Evolutionary conservation across 768 basidiomycete genomes (phyloP).

Genomic region (Trametes villosa): DNA sequence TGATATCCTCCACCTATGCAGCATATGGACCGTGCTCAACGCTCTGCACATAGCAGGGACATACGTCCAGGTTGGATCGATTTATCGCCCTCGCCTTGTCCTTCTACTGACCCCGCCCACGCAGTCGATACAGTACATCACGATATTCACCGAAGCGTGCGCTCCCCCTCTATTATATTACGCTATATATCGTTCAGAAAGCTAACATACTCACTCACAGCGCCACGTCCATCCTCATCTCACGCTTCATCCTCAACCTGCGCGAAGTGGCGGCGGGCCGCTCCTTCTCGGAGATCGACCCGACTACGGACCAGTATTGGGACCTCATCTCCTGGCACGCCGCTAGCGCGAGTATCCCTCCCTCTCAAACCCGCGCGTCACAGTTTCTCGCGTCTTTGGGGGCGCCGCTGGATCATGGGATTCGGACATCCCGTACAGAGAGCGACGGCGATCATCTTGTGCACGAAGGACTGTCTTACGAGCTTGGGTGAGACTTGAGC

Average conservation of each 20-base stretch:
- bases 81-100: too few species aligned
- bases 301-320: too few species aligned
- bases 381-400: too few species aligned
- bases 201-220: not conserved
- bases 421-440: too few species aligned
- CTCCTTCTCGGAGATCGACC: too few species aligned
- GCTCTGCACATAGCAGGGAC: conserved; percentile 14
- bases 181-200: not conserved
- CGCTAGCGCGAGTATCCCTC: too few species aligned
- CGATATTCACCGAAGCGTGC: conserved; percentile 13
- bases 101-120: not conserved
- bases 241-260: conserved; percentile 16
- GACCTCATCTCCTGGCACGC: too few species aligned
- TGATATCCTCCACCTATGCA: not conserved
- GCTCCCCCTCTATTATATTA: not conserved
- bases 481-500: too few species aligned
- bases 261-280: conserved; percentile 6
- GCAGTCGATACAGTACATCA: conserved; percentile 7
- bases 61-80: conserved; percentile 5
- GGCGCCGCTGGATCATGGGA: too few species aligned
- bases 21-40: conserved; percentile 15
- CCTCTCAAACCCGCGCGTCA: too few species aligned
- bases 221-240: conserved; percentile 13
- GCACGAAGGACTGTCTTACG: too few species aligned
- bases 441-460: too few species aligned